Conservation (phyloP, 1,284 basidiomycete genomes). For the Rhodotorula sp. region DNA sequence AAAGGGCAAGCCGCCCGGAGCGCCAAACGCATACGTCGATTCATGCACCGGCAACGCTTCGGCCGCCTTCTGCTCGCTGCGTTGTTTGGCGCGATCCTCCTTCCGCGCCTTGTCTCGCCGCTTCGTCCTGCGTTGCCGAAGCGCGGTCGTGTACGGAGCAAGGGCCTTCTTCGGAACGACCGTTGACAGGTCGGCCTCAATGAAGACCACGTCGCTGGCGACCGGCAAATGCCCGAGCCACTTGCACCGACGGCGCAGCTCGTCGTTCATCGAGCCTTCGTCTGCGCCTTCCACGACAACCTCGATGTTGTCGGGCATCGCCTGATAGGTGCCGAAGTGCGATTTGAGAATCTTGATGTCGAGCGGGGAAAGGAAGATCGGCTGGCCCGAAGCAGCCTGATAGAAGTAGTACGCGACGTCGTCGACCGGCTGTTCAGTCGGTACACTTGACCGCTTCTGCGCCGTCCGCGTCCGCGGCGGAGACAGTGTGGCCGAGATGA, state of each 20-base stretch:
- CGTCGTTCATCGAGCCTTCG: constrained; percentile 67
- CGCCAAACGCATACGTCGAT: constrained; percentile 15
- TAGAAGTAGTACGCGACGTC: constrained; percentile 76
- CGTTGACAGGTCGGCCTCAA: constrained; percentile 78
- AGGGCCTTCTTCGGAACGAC: constrained; percentile 68
- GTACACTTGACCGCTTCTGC: constrained; percentile 62
- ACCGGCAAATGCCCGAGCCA: constrained; percentile 91
- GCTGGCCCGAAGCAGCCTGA: constrained; percentile 87
- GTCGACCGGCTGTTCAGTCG: constrained; percentile 57
- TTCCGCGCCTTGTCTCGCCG: constrained; percentile 73
- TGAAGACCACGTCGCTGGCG: constrained; percentile 88
- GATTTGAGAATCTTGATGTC: constrained; percentile 91
- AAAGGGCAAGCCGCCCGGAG: constrained; percentile 6
- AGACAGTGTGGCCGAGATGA: neutral
- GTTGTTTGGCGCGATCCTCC: constrained; percentile 74
- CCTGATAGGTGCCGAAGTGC: constrained; percentile 76
- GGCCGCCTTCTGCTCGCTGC: constrained; percentile 59
- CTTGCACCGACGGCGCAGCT: constrained; percentile 89
- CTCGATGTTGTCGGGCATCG: constrained; percentile 78
- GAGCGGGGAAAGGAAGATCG: constrained; percentile 90
- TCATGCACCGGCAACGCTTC: constrained; percentile 52
- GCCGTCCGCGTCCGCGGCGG: constrained; percentile 44
- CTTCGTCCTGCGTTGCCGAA: constrained; percentile 71
- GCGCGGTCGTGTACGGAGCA: constrained; percentile 73
- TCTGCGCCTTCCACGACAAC: constrained; percentile 75